Evolutionary conservation across 768 basidiomycete species (phyloP), one percentile per base, ranked within the genome.

Genomic region (Botryobasidium botryosum): DNA sequence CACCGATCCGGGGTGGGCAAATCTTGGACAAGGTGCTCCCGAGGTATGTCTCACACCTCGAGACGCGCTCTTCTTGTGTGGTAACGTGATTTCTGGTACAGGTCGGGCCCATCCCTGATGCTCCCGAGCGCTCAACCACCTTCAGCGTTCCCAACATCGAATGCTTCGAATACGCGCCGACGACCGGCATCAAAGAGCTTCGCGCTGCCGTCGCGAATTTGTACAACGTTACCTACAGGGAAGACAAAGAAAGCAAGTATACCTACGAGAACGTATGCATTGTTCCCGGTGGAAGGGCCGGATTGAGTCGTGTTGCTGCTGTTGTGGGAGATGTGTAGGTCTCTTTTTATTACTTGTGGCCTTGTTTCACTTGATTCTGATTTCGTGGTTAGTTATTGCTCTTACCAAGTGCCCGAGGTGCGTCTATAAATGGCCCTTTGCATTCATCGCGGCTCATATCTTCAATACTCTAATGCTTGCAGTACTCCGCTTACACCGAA

Each of bases 311-410:
- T 48, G 71, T 96, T 20, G 88, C 90, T 12, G 84, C 91, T 13
- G 90, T 96, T 40, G 72, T 96, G 46, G 78, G 84, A 35, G 84
- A 90, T 56, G 85, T 90, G 42, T 87, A 85, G 33, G 84, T 81
- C 52, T 49, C 68, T 55, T 40, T n/a, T n/a, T 43, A 6, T 41
- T 8, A 41, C 40, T 5, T 27, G 17, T 25, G 5, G 40, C 20
- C 7, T n/a, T n/a, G n/a, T n/a, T n/a, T n/a, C n/a, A n/a, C n/a
- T n/a, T n/a, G n/a, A n/a, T n/a, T n/a, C n/a, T n/a, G n/a, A n/a
- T n/a, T n/a, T 24, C 26, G 28, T 27, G 26, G 33, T 17, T 24
- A 43, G 45, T 38, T 54, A 50, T 17, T 51, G 85, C 75, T 80
- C 80, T 10, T 91, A 88, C 59, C 86, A 88, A 61, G 70, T 91